Evolutionary conservation across 139 green algal species (phyloP), one percentile per base, ranked within the genome.

Genomic region (Haematococcus lacustris): DNA sequence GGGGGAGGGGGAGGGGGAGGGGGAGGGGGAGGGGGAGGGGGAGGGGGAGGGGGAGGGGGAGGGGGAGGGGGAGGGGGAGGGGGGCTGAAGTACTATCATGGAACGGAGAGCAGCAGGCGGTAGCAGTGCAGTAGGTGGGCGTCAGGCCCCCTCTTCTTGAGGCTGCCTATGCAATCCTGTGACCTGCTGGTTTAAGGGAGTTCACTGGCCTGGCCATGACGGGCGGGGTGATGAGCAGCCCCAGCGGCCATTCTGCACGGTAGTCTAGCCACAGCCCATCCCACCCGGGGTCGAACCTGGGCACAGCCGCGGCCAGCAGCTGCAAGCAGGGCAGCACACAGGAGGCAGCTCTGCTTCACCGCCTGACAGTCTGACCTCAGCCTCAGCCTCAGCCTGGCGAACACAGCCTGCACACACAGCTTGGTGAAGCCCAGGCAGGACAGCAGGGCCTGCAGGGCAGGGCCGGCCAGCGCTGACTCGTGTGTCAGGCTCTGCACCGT

Each of bases 211-310:
- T 30, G 25, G 32, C 38, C 57, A 75, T 38, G 38, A 51, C 59
- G 3, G 33, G 51, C 3, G 84, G 79, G 1, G 90, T 92, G 66
- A 97, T 82, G 60, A 97, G 77, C 71, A 96, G 80, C 38, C 90
- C 87, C 71, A 97, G 80, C 1, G 91, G 92, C 92, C 92, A 97
- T 3, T 86, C 76, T 51, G 91, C 50, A 0, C 70, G 33, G 71
- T 86, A 90, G 62, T 82, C 72, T 43, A 97, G 81, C 59, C 51
- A 85, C 66, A 97, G 66, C 1, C 75, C 78, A 77, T 97, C 92
- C 92, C 91, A 97, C 35, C 67, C 51, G 3, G 41, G 57, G 70
- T 96, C 91, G 35, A 85, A 86, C 0, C 71, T 43, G 2, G 91
- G 88, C 23, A 92, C 74, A n/a, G 61, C 51, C 34, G 57, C 37